Evolutionary conservation across 768 basidiomycete genomes (phyloP).

Genomic region (Phylloporus scabripes): DNA sequence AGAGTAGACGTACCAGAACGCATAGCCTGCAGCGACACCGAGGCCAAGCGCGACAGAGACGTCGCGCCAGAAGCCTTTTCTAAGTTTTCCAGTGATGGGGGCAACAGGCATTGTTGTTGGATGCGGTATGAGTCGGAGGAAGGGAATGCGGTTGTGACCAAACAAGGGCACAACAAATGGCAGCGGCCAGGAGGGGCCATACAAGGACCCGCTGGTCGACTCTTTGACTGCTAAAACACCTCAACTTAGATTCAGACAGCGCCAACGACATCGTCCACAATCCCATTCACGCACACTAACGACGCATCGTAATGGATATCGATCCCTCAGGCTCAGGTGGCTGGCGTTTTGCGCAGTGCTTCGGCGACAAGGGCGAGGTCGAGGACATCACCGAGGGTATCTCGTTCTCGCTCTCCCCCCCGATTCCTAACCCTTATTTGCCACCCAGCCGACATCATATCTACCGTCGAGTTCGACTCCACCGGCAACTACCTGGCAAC

Average conservation of each 20-base stretch:
- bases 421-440: slow-evolving; percentile 10
- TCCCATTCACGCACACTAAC: slow-evolving; percentile 1
- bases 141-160: slow-evolving; percentile 15
- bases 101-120: slow-evolving; percentile 67
- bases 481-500: slow-evolving; percentile 99
- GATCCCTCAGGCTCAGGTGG: slow-evolving; percentile 80
- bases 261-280: slow-evolving; percentile 8
- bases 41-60: slow-evolving; percentile 69
- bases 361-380: slow-evolving; percentile 99
- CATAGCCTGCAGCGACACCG: slow-evolving; percentile 67
- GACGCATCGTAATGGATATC: slow-evolving; percentile 58
- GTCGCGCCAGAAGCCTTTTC: slow-evolving; percentile 89
- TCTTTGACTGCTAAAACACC: slow-evolving; percentile 9
- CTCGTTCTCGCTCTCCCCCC: slow-evolving; percentile 19
- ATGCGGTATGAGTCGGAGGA: slow-evolving; percentile 28
- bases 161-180: slow-evolving; percentile 31
- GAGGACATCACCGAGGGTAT: slow-evolving; percentile 99
- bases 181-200: slow-evolving; percentile 17
- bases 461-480: slow-evolving; percentile 99
- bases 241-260: slow-evolving; percentile 8
- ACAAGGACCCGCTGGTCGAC: slow-evolving; percentile 14
- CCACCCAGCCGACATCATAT: slow-evolving; percentile 94
- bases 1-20: slow-evolving; percentile 65
- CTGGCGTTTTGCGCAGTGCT: slow-evolving; percentile 99
- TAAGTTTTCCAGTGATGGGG: slow-evolving; percentile 90